Evolutionary conservation across 495 filamentous ascomycete species (phyloP), one percentile per base, ranked within the genome.

Genomic region (Parachaetomium inaequale): DNA sequence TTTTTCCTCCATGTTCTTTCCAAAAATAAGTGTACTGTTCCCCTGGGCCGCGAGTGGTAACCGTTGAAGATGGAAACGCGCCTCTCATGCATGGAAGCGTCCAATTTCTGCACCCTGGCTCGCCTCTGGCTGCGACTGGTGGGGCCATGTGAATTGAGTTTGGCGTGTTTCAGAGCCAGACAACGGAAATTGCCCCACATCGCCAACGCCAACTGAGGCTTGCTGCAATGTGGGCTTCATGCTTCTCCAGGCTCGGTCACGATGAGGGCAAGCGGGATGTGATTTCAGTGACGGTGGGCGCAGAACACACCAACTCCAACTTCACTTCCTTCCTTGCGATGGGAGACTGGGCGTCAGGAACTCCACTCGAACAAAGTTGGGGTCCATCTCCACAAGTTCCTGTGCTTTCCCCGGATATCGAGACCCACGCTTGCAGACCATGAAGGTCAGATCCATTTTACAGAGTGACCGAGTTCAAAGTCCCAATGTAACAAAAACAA

Each of bases 101-200:
- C 29, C 31, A 53, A 53, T 53, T 55, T 55, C 52, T 17, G 52
- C 11, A 55, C 7, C 17, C 54, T 29, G 34, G 21, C 31, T 0
- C 5, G 32, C 32, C 32, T 5, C 11, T 40, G 45, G 17, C n/a
- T 36, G 25, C 38, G 21, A 17, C 26, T n/a, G 26, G 38, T 43
- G 54, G 26, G 10, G 38, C 34, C 34, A 5, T 26, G 52, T 29
- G 36, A 53, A 19, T 40, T 52, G 49, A 8, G 49, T 28, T 54
- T 19, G 51, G 17, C 26, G 45, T 55, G 52, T 55, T 55, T 55
- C 52, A 51, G 49, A 51, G 28, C 31, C 12, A 5, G 11, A n/a
- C 26, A 49, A 26, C 45, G n/a, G 31, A 25, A 28, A 40, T 15
- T 38, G 52, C 52, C 32, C 52, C 52, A 38, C 52, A 34, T n/a